Evolutionary conservation across 2,329 filamentous ascomycete genomes (phyloP).

Genomic region (Fusarium newnesense): DNA sequence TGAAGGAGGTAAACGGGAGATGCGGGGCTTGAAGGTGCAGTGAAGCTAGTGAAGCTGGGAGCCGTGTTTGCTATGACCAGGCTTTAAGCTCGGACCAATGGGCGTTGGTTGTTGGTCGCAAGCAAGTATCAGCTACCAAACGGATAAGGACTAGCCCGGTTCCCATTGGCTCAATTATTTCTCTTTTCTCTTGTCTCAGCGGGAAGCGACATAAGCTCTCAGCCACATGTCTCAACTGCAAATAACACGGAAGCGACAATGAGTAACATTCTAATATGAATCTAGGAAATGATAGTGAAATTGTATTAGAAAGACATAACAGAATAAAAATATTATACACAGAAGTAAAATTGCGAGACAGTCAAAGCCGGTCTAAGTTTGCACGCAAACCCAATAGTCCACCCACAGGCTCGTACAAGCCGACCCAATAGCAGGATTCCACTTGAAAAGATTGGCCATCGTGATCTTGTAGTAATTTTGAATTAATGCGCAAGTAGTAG

Average conservation of each 20-base stretch:
- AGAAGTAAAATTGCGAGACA: no score
- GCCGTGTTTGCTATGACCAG: neutral
- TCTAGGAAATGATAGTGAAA: neutral
- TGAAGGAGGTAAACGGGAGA: neutral
- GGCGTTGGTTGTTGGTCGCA: neutral
- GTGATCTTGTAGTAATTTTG: slow-evolving; percentile 12
- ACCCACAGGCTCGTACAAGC: neutral
- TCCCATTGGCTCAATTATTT: neutral
- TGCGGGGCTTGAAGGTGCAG: neutral
- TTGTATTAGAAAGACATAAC: no score
- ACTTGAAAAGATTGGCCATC: neutral
- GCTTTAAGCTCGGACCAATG: neutral
- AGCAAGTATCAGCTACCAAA: neutral
- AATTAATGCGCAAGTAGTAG: neutral
- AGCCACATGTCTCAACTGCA: no score
- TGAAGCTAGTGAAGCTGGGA: neutral
- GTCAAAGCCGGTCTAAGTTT: neutral
- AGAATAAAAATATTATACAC: no score
- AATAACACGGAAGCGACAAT: neutral
- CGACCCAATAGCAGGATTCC: slow-evolving; percentile 11
- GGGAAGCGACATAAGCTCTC: neutral
- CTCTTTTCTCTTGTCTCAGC: neutral
- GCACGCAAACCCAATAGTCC: neutral
- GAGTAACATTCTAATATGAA: neutral
- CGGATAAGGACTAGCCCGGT: neutral